Percentiles rank a stretch among this genome's conserved stretches.
Conservation (phyloP, 1,284 basidiomycete species). For the Rhizoctonia solani region DNA sequence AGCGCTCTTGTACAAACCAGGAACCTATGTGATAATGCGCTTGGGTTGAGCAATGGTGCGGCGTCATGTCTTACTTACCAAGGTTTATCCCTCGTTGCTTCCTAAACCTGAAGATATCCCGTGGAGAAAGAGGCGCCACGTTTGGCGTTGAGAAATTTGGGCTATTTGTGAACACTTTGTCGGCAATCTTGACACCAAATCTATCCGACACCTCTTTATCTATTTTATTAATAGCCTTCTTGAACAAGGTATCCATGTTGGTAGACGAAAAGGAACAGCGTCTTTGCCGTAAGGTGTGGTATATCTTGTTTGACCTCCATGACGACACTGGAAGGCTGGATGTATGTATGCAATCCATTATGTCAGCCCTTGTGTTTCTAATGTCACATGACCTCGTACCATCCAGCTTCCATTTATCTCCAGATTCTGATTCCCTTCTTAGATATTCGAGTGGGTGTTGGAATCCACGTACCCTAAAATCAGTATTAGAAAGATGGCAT, state of each 20-base stretch:
- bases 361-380: too few species aligned
- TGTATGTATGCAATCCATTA: constrained; percentile 18
- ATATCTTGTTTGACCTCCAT: neutral
- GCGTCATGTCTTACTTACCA: constrained; percentile 53
- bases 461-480: neutral
- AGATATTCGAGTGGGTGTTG: neutral
- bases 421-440: neutral
- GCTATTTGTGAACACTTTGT: neutral
- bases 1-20: constrained; percentile 71
- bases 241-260: constrained; percentile 17
- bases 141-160: constrained; percentile 5
- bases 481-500: neutral
- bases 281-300: neutral
- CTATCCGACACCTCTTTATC: constrained; percentile 14
- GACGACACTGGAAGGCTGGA: constrained; percentile 8
- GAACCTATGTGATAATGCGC: constrained; percentile 52
- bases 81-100: constrained; percentile 84
- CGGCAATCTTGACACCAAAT: neutral
- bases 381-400: neutral
- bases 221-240: constrained; percentile 6
- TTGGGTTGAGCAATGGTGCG: constrained; percentile 37
- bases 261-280: neutral
- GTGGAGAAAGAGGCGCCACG: constrained; percentile 27
- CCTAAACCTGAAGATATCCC: constrained; percentile 63
- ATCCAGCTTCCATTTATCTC: neutral